Base-by-base conservation (phyloP, 2,329 filamentous ascomycete species). In the Aspergillus fructus region DNA sequence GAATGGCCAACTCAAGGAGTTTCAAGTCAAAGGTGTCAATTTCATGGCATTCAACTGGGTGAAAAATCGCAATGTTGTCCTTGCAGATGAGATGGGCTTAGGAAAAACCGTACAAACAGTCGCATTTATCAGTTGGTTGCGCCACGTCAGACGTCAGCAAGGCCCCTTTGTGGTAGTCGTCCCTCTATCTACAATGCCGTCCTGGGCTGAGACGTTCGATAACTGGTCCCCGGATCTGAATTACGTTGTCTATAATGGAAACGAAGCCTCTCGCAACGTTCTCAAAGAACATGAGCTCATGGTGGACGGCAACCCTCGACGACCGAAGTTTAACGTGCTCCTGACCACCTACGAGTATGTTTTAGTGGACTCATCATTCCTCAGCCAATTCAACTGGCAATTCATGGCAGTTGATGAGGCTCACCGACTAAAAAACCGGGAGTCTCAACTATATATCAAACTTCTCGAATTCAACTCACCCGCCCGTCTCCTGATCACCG, bases 51-150 rank as follows among this genome's bases (percentile, higher is more conserved):
- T 96, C 76, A 96, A 97, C 75, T 99, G 96, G 96, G 91, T 90
- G 53, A 88, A 89, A 68, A 88, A 87, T 55, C 94, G 94, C 74
- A 99, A 97, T 67, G 94, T 97, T 69, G 97, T 99, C 66, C 83
- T 99, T 53, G 94, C 94, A 49, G 94, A 99, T 71, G 94, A 99
- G 76, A 99, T 99, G 94, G 94, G 94, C 67, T 83, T 99, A 13
- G 94, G 94, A 27, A 99, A 99, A 78, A 99, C 94, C 0, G 94
- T 99, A 0, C 94, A 99, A 76, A 97, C 93, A 0, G 93, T 99
- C 27, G 88, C 93, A 0, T 97, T 97, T 73, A 89, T 99, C 74
- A 97, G 93, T 72, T 99, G 94, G 93, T 83, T 99, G 59, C 90
- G 91, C 54, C 93, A 97, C 75, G 87, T 92, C 58, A 87, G 93